Evolutionary conservation across 2,329 filamentous ascomycete species (phyloP).

Genomic region (Beauveria pseudobassiana): DNA sequence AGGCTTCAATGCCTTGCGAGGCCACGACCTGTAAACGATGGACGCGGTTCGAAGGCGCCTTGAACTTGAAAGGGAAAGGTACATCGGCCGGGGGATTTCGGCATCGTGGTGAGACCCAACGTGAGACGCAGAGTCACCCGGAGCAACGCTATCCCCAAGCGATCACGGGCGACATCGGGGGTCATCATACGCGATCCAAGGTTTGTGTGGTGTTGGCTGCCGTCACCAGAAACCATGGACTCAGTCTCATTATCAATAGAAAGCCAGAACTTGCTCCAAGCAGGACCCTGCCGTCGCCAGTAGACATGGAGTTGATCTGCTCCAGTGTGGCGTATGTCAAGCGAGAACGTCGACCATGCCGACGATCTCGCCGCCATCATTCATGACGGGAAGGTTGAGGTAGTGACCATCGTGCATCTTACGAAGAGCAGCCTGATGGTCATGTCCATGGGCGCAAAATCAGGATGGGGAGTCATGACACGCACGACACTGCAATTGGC

Average conservation of each 20-base stretch:
- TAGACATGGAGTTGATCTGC: slow-evolving; percentile 93
- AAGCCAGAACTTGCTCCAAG: slow-evolving; percentile 99
- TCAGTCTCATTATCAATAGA: slow-evolving; percentile 92
- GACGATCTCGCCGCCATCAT: slow-evolving; percentile 91
- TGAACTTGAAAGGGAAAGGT: slow-evolving; percentile 98
- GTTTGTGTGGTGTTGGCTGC: slow-evolving; percentile 63
- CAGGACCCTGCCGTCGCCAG: slow-evolving; percentile 81
- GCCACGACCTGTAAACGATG: slow-evolving; percentile 83
- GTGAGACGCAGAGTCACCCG: slow-evolving; percentile 92
- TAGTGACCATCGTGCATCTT: slow-evolving; percentile 99
- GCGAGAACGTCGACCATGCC: slow-evolving; percentile 96
- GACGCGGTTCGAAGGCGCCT: slow-evolving; percentile 88
- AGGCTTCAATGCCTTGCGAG: slow-evolving; percentile 69
- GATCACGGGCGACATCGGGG: slow-evolving; percentile 65
- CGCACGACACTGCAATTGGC: slow-evolving; percentile 93
- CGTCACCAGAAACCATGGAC: slow-evolving; percentile 90
- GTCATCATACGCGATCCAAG: slow-evolving; percentile 70
- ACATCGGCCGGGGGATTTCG: slow-evolving; percentile 58
- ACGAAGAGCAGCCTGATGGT: slow-evolving; percentile 94
- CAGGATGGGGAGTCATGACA: slow-evolving; percentile 98
- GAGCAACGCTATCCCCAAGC: slow-evolving; percentile 75
- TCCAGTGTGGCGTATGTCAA: slow-evolving; percentile 98
- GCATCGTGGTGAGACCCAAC: slow-evolving; percentile 61
- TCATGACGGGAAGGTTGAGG: slow-evolving; percentile 97
- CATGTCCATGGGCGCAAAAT: slow-evolving; percentile 98